Conservation (phyloP, 768 basidiomycete genomes). For the Collybia sp. region DNA sequence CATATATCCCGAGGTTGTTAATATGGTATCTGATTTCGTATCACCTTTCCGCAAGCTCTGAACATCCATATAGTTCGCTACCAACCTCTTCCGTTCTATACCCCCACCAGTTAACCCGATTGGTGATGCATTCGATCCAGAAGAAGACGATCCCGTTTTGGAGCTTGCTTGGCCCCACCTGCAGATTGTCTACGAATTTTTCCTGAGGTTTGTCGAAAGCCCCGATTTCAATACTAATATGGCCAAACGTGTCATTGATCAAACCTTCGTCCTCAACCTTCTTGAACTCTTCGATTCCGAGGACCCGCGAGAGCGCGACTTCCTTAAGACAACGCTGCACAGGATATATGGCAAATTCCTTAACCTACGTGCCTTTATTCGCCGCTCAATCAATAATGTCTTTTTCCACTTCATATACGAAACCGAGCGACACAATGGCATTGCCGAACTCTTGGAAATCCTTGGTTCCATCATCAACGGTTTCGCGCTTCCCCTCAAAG, state of each 20-base stretch:
- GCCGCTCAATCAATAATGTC: constrained; percentile 98
- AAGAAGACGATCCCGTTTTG: constrained; percentile 98
- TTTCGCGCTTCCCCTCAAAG: constrained; percentile 95
- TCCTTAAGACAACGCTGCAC: constrained; percentile 97
- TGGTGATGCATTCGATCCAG: constrained; percentile 98
- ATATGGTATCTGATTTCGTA: constrained; percentile 67
- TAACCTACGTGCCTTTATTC: constrained; percentile 96
- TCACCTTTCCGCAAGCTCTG: constrained; percentile 4
- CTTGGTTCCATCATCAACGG: constrained; percentile 99
- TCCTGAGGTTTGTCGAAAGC: constrained; percentile 96
- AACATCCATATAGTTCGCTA: constrained; percentile 68
- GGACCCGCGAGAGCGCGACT: constrained; percentile 98
- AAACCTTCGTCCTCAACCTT: constrained; percentile 90
- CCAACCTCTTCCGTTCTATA: constrained; percentile 99
- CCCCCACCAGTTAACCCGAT: constrained; percentile 98
- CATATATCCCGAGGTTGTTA: constrained; percentile 98
- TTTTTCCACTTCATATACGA: constrained; percentile 99
- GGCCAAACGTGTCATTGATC: constrained; percentile 97
- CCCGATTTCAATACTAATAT: constrained; percentile 98
- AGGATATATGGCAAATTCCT: constrained; percentile 99
- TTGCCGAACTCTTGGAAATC: constrained; percentile 96
- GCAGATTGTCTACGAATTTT: constrained; percentile 99
- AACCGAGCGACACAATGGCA: constrained; percentile 98
- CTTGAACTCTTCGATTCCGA: constrained; percentile 98
- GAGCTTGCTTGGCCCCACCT: constrained; percentile 99